phyloP scores from a whole-genome alignment of 2,329 filamentous ascomycete species.

The Hirsutella rhossiliensis region DNA sequence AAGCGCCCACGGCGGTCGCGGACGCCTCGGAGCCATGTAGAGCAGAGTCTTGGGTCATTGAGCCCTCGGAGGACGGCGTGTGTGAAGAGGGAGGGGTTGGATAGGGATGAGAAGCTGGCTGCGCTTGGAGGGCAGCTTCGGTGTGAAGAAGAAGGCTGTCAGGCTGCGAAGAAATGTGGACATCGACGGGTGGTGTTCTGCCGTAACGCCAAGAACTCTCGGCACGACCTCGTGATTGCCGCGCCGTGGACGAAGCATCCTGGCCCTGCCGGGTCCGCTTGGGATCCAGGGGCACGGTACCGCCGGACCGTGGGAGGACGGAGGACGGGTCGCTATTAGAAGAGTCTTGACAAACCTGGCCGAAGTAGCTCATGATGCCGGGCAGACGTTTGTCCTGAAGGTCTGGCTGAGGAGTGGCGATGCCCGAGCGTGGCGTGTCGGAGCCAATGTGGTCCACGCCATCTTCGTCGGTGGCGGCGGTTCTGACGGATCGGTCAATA shows the following conservation, averaged over 20 bases:
- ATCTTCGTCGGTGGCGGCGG: slow-evolving; percentile 54
- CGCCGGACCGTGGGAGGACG: slow-evolving; percentile 27
- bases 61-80: slow-evolving; percentile 24
- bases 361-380: slow-evolving; percentile 94
- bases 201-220: slow-evolving; percentile 14
- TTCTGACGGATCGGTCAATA: slow-evolving; percentile 43
- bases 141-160: slow-evolving; percentile 11
- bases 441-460: slow-evolving; percentile 66
- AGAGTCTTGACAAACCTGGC: slow-evolving; percentile 94
- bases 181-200: slow-evolving; percentile 5
- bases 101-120: slow-evolving; percentile 25
- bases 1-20: slow-evolving; percentile 10
- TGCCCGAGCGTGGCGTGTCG: slow-evolving; percentile 78
- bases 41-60: slow-evolving; percentile 15
- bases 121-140: slow-evolving; percentile 10
- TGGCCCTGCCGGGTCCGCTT: slow-evolving; percentile 8
- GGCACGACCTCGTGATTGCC: slow-evolving; percentile 14
- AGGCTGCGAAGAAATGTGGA: slow-evolving; percentile 2
- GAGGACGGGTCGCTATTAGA: slow-evolving; percentile 32
- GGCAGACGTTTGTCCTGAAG: slow-evolving; percentile 89
- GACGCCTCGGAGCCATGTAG: slow-evolving; percentile 12
- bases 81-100: slow-evolving; percentile 47
- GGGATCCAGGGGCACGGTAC: slow-evolving; percentile 11
- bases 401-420: slow-evolving; percentile 89
- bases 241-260: slow-evolving; percentile 19